Conservation (phyloP, 164 flowering plant genomes). For the Cinnamomum micranthum region DNA sequence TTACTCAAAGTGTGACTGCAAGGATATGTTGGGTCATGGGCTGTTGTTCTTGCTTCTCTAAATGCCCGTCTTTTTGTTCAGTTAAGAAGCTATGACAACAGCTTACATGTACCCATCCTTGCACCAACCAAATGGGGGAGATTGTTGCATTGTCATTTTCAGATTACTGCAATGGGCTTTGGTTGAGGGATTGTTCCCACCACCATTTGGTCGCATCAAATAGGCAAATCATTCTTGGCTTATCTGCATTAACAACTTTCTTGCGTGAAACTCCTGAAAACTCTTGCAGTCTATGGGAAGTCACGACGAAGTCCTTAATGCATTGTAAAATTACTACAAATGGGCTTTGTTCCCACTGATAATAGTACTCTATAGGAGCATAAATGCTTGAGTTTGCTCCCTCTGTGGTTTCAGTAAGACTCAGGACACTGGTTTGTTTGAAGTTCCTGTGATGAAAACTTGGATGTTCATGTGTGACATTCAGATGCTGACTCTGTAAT, state of each 20-base stretch:
- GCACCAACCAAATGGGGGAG: conserved; percentile 39
- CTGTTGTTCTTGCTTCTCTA: conserved; percentile 1
- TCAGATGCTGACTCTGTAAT: background rate
- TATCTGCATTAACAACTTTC: conserved; percentile 34
- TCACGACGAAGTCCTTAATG: conserved; percentile 11
- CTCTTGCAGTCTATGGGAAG: conserved; percentile 7
- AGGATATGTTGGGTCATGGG: conserved; percentile 10
- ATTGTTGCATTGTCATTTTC: conserved; percentile 18
- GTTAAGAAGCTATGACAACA: conserved; percentile 25
- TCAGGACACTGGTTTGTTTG: background rate
- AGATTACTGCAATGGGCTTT: conserved; percentile 19
- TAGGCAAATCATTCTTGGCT: conserved; percentile 95
- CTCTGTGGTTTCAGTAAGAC: background rate
- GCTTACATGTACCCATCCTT: conserved; percentile 25
- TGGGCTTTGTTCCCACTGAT: background rate
- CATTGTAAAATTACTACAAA: background rate
- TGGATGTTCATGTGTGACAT: background rate
- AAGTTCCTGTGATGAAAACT: background rate
- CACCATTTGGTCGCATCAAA: conserved; percentile 40
- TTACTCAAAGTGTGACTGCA: conserved; percentile 41
- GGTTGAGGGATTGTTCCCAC: conserved; percentile 26
- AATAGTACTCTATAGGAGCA: background rate
- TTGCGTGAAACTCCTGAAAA: background rate
- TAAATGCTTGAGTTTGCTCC: background rate
- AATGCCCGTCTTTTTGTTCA: conserved; percentile 38